A percentile compares a stretch with the other conserved stretches of the same genome.
Evolutionary conservation across 345 rosid genomes (phyloP).

Genomic region (Noccaea bulbosa): DNA sequence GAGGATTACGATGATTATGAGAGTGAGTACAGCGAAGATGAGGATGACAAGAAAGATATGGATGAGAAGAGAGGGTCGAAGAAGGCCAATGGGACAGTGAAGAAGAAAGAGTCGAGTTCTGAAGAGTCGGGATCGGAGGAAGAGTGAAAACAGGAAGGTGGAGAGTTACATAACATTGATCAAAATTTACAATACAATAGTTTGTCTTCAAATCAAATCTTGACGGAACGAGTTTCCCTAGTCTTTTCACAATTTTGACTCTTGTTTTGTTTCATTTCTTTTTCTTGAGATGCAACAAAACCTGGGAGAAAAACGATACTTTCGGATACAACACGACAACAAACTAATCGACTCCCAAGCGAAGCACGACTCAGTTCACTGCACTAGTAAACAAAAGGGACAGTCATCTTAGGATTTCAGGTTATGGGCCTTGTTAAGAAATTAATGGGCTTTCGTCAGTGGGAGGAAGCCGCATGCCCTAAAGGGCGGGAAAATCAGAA

Average conservation of each 20-base stretch:
- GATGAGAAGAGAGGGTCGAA: constrained; percentile 66
- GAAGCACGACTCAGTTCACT: not conserved
- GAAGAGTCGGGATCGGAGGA: constrained; percentile 78
- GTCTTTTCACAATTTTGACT: constrained; percentile 39
- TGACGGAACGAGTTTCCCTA: constrained; percentile 28
- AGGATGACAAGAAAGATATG: constrained; percentile 65
- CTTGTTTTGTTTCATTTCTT: not conserved
- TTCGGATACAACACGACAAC: not conserved
- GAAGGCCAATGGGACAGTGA: constrained; percentile 66
- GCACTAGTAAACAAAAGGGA: no score
- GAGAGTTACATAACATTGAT: constrained; percentile 40
- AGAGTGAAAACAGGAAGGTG: constrained; percentile 48
- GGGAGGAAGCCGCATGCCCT: constrained; percentile 32
- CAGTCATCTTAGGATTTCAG: not conserved
- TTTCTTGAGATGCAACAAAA: not conserved
- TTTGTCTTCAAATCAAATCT: constrained; percentile 21
- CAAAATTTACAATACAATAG: constrained; percentile 22
- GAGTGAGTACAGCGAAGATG: constrained; percentile 95
- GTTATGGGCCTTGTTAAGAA: constrained; percentile 17
- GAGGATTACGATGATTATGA: constrained; percentile 92
- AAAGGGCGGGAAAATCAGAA: constrained; percentile 42
- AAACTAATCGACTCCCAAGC: not conserved
- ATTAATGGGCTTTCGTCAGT: not conserved
- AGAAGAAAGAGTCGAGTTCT: constrained; percentile 59
- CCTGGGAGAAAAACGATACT: not conserved